phyloP scores from a whole-genome alignment of 768 basidiomycete genomes.

The Kwoniella newhampshirensis region DNA sequence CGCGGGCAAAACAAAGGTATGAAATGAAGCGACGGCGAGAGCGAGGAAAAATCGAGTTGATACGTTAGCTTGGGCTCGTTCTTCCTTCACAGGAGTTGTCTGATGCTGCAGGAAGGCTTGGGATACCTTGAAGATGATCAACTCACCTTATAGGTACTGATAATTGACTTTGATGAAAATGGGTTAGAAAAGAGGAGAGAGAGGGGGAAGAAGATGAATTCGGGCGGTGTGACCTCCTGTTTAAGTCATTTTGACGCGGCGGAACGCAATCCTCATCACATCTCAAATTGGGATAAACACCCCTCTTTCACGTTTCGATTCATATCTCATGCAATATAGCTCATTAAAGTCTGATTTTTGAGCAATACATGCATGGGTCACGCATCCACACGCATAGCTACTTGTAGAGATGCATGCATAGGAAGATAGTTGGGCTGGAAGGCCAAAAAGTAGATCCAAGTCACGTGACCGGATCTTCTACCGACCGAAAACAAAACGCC shows the following conservation, averaged over 20 bases:
- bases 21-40: slow-evolving; percentile 7
- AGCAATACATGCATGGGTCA: slow-evolving; percentile 10
- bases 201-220: not conserved
- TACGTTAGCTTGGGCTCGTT: slow-evolving; percentile 5
- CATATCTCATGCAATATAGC: slow-evolving; percentile 12
- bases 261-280: slow-evolving; percentile 4
- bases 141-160: not conserved
- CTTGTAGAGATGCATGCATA: slow-evolving; percentile 20
- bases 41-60: not conserved
- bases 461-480: slow-evolving; percentile 26
- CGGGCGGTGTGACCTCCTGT: not conserved
- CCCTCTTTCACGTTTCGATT: slow-evolving; percentile 11
- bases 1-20: not conserved
- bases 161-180: slow-evolving; percentile 10
- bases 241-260: slow-evolving; percentile 1
- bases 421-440: not conserved
- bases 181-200: slow-evolving; percentile 24
- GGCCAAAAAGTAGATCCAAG: slow-evolving; percentile 4
- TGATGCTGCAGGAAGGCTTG: not conserved
- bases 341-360: slow-evolving; percentile 1
- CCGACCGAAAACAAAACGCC: slow-evolving; percentile 23
- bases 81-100: no score
- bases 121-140: not conserved
- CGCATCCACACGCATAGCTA: slow-evolving; percentile 3
- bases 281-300: slow-evolving; percentile 19